Conservation (phyloP, 2,329 filamentous ascomycete species). For the Ascochyta pisi region DNA sequence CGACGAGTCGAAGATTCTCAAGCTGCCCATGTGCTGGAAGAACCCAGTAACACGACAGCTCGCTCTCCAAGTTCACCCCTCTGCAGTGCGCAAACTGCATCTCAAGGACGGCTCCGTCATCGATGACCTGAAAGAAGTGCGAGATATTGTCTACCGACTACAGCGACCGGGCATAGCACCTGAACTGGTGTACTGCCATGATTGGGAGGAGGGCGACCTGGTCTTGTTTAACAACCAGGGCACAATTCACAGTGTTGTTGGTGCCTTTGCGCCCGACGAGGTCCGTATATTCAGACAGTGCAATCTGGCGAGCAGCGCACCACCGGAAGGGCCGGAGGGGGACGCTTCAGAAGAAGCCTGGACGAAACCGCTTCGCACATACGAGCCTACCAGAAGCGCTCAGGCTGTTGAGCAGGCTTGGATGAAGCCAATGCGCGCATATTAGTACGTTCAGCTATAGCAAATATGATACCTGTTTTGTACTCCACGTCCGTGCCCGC, state of each 20-base stretch:
- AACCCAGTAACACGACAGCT: slow-evolving; percentile 74
- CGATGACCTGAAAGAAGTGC: slow-evolving; percentile 70
- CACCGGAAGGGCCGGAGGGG: slow-evolving; percentile 56
- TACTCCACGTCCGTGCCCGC: slow-evolving; percentile 7
- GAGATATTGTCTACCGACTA: slow-evolving; percentile 73
- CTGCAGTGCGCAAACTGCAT: slow-evolving; percentile 73
- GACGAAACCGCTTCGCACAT: slow-evolving; percentile 13
- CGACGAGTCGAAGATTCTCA: slow-evolving; percentile 70
- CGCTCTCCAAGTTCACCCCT: slow-evolving; percentile 77
- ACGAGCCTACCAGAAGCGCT: slow-evolving; percentile 9
- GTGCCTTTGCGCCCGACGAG: slow-evolving; percentile 75
- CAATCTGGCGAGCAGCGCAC: slow-evolving; percentile 72
- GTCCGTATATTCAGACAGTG: slow-evolving; percentile 79
- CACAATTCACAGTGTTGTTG: slow-evolving; percentile 76
- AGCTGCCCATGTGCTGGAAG: slow-evolving; percentile 78
- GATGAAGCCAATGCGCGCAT: slow-evolving; percentile 20
- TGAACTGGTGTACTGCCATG: slow-evolving; percentile 71
- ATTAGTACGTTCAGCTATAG: slow-evolving; percentile 14
- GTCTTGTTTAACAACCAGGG: slow-evolving; percentile 82
- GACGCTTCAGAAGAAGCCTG: slow-evolving; percentile 9
- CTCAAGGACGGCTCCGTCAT: slow-evolving; percentile 70
- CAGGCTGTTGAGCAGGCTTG: slow-evolving; percentile 14
- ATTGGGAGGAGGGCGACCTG: slow-evolving; percentile 79
- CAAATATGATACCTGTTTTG: slow-evolving; percentile 8
- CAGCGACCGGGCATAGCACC: slow-evolving; percentile 77